A percentile compares a stretch with the other conserved stretches of the same genome.
Evolutionary conservation across 345 rosid species (phyloP).

Genomic region (Eucalyptus decipiens): DNA sequence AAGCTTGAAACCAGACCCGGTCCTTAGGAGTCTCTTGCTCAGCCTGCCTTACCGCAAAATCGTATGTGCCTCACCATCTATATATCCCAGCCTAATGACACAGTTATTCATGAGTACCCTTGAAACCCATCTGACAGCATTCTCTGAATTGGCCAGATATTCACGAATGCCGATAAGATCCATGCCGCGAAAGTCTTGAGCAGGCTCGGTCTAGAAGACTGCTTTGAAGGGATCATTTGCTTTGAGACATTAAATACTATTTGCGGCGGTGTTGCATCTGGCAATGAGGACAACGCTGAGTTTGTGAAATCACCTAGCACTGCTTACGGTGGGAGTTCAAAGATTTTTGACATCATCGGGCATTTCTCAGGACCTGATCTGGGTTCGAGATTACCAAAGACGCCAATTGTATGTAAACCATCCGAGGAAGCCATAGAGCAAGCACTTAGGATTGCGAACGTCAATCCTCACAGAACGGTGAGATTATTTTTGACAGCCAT

Average conservation of each 20-base stretch:
- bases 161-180: conserved; percentile 45
- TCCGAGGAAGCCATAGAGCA: conserved; percentile 44
- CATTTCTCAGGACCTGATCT: conserved; percentile 7
- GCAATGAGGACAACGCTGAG: conserved; percentile 9
- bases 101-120: background rate
- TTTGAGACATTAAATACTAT: conserved; percentile 47
- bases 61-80: conserved; percentile 13
- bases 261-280: conserved; percentile 3
- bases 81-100: background rate
- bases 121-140: background rate
- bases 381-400: conserved; percentile 20
- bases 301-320: background rate
- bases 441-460: conserved; percentile 48
- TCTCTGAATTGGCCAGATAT: conserved; percentile 14
- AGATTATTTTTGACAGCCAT: background rate
- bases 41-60: conserved; percentile 63
- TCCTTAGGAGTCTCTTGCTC: conserved; percentile 51
- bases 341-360: conserved; percentile 14
- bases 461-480: conserved; percentile 75
- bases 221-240: conserved; percentile 48
- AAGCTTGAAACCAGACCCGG: conserved; percentile 73
- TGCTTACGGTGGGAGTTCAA: background rate
- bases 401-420: conserved; percentile 77
- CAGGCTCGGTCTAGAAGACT: conserved; percentile 50
- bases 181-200: conserved; percentile 38